A percentile compares a stretch with the other conserved stretches of the same genome.
Conservation (phyloP, 2,329 filamentous ascomycete genomes). For the Cladosporium austrohemisphaericum region DNA sequence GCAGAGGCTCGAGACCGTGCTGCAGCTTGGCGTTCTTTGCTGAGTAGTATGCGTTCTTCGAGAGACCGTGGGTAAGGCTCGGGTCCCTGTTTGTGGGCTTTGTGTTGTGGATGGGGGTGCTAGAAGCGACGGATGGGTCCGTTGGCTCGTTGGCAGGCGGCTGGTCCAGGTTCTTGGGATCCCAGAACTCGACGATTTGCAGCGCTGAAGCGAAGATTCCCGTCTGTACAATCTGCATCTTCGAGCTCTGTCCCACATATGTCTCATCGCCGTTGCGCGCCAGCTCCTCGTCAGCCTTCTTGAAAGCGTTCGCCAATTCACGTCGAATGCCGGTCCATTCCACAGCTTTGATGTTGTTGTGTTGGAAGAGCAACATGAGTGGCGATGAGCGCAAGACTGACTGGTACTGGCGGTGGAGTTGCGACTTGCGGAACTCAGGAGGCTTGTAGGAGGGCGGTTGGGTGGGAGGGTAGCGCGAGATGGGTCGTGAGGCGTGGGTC, state of each 20-base stretch:
- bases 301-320: constrained; percentile 60
- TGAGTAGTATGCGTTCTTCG: constrained; percentile 50
- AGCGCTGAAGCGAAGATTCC: constrained; percentile 85
- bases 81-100: constrained; percentile 41
- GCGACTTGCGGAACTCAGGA: constrained; percentile 82
- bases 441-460: constrained; percentile 87
- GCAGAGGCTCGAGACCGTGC: constrained; percentile 66
- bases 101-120: constrained; percentile 30
- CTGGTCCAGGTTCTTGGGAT: constrained; percentile 32
- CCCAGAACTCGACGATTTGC: constrained; percentile 78
- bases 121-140: constrained; percentile 11
- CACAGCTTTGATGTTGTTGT: constrained; percentile 69
- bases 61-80: constrained; percentile 56
- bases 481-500: constrained; percentile 40
- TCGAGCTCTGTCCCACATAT: constrained; percentile 40
- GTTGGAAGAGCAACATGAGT: constrained; percentile 80
- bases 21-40: constrained; percentile 49
- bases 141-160: constrained; percentile 33
- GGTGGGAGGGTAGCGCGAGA: constrained; percentile 55
- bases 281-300: constrained; percentile 59
- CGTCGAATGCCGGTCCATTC: constrained; percentile 72
- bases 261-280: constrained; percentile 60
- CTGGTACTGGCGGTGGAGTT: constrained; percentile 81
- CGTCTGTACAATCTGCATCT: constrained; percentile 80
- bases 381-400: constrained; percentile 82